Evolutionary conservation across 116 monocot species (phyloP).

Genomic region (Zostera marina): DNA sequence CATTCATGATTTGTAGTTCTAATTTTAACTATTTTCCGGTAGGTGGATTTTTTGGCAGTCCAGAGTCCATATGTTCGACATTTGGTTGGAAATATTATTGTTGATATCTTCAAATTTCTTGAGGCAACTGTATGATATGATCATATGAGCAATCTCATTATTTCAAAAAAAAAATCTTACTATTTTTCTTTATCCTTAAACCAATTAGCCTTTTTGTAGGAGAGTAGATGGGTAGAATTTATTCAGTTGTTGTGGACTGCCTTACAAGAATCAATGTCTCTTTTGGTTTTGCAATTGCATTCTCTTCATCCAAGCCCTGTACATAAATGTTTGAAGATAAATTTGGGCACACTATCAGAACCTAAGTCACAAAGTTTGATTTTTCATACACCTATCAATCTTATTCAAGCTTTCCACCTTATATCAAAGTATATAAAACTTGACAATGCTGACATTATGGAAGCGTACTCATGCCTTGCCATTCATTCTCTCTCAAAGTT

Average conservation of each 20-base stretch:
- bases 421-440: conserved; percentile 54
- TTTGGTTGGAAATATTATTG: conserved; percentile 39
- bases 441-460: conserved; percentile 23
- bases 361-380: conserved; percentile 11
- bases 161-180: not conserved
- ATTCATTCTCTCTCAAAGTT: conserved; percentile 34
- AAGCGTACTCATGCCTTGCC: conserved; percentile 24
- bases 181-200: conserved; percentile 7
- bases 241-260: conserved; percentile 41
- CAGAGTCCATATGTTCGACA: conserved; percentile 52
- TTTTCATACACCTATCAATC: conserved; percentile 15
- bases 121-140: conserved; percentile 35
- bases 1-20: not conserved
- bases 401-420: conserved; percentile 34
- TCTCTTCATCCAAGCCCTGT: not conserved
- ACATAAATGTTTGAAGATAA: conserved; percentile 6
- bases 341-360: conserved; percentile 13
- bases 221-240: conserved; percentile 32
- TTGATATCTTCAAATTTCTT: conserved; percentile 31
- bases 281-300: conserved; percentile 7
- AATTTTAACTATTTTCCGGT: conserved; percentile 8
- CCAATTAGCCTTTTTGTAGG: conserved; percentile 20
- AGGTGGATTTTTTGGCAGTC: conserved; percentile 40
- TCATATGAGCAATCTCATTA: not conserved
- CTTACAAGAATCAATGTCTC: conserved; percentile 20